Base-by-base conservation (phyloP, 345 rosid genomes). In the Aquilaria malaccensis region DNA sequence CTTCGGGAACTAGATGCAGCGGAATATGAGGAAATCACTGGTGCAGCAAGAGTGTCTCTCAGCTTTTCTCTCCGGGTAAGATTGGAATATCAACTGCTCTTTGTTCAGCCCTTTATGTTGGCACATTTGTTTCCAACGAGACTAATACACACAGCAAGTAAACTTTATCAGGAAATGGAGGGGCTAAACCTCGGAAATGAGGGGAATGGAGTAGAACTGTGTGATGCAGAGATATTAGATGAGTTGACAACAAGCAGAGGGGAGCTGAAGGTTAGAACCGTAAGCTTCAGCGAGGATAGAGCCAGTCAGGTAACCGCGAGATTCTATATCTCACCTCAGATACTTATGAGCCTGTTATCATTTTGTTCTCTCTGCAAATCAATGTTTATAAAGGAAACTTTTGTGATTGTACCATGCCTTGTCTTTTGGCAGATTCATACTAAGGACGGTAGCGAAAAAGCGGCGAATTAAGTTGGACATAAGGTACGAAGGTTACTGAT, bases 191-290 rank as follows among this genome's bases (percentile, higher is more conserved):
- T 12, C 2, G 70, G 60, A 50, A 68, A 56, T 0, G 72, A 58
- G 67, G 85, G 80, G 49, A 72, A 59, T 32, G 78, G 55, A 56
- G 60, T 64, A n/a, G 86, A 73, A 41, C 48, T 69, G 10, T 52
- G 72, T 1, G 89, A 84, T 46, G 87, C 82, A 1, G 97, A 91
- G 83, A 76, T 82, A 58, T 64, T 88, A 50, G 96, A 88, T 22
- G 88, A 84, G 74, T 64, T 88, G 64, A 91, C 96, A 29, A 91
- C 97, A 9, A 76, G 83, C 45, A 84, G 91, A 76, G 96, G 97
- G 9, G 97, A 91, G 70, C 22, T 91, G 13, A 88, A 83, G 67
- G 63, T 81, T 15, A 75, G 88, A 72, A 79, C 70, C 31, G 59
- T 75, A 14, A 87, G 95, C 73, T 79, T 83, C 53, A 70, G 59